A percentile compares a stretch with the other conserved stretches of the same genome.
phyloP scores from a whole-genome alignment of 2,329 filamentous ascomycete genomes.

The Aspergillus quadricinctus region DNA sequence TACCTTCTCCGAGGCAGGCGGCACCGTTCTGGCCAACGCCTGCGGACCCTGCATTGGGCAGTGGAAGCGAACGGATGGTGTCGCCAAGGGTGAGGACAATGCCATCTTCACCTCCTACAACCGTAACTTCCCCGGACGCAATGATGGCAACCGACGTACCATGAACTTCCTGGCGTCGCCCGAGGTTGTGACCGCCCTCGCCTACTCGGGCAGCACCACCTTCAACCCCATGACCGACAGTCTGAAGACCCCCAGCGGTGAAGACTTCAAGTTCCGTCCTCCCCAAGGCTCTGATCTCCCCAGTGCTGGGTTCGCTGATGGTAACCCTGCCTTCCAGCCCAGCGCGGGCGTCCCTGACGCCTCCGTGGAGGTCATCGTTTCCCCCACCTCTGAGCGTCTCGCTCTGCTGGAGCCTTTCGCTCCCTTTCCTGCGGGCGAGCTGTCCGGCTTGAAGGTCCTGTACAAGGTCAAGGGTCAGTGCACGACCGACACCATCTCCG shows the following conservation, averaged over 20 bases:
- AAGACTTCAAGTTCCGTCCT: slow-evolving; percentile 78
- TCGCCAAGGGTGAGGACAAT: slow-evolving; percentile 79
- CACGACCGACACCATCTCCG: slow-evolving; percentile 98
- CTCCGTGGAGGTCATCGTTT: slow-evolving; percentile 68
- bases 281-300: slow-evolving; percentile 61
- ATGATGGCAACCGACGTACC: slow-evolving; percentile 91
- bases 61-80: slow-evolving; percentile 86
- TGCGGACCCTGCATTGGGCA: slow-evolving; percentile 93
- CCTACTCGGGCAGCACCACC: slow-evolving; percentile 84
- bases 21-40: slow-evolving; percentile 86
- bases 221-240: slow-evolving; percentile 95
- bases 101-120: slow-evolving; percentile 98
- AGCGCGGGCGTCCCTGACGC: slow-evolving; percentile 68
- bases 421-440: slow-evolving; percentile 72
- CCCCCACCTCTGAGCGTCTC: slow-evolving; percentile 82
- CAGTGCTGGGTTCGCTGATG: slow-evolving; percentile 72
- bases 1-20: slow-evolving; percentile 82
- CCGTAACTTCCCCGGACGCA: slow-evolving; percentile 94
- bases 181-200: slow-evolving; percentile 93
- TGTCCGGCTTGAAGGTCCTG: slow-evolving; percentile 75
- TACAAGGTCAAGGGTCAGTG: slow-evolving; percentile 98
- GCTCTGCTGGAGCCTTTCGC: slow-evolving; percentile 87
- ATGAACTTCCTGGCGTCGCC: slow-evolving; percentile 99
- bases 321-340: slow-evolving; percentile 69
- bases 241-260: slow-evolving; percentile 73